Conservation (phyloP, 768 basidiomycete genomes). For the Fibroporia radiculosa region DNA sequence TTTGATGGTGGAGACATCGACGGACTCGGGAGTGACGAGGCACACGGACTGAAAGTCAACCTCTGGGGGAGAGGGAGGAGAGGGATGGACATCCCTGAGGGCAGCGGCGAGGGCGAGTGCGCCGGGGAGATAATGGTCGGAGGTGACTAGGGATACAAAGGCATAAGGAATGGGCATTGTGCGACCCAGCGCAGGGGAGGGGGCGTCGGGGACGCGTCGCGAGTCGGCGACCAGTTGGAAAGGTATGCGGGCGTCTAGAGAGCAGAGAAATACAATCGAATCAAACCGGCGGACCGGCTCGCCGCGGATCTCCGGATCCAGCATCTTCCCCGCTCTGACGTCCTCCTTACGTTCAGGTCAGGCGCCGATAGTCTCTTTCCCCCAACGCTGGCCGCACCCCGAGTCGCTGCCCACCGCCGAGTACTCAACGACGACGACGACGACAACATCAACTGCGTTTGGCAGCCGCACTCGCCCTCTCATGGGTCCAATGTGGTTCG, state of each 20-base stretch:
- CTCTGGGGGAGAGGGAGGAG: slow-evolving; percentile 47
- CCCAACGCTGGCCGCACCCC: neutral
- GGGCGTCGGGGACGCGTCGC: slow-evolving; percentile 14
- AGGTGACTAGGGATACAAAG: slow-evolving; percentile 89
- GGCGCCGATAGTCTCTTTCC: neutral
- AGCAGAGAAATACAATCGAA: neutral
- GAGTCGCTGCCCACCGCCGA: neutral
- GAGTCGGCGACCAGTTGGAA: slow-evolving; percentile 1
- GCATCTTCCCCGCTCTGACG: slow-evolving; percentile 1
- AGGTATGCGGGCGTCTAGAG: neutral
- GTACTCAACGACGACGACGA: neutral
- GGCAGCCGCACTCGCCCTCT: no score
- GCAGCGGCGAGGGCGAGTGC: slow-evolving; percentile 83
- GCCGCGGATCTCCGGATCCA: no score
- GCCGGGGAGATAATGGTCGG: slow-evolving; percentile 88
- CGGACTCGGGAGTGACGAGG: slow-evolving; percentile 89
- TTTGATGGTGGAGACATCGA: slow-evolving; percentile 77
- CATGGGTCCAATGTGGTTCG: no score
- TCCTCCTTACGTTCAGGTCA: neutral
- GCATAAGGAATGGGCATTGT: slow-evolving; percentile 65
- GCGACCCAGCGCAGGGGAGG: slow-evolving; percentile 12
- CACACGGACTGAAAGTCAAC: slow-evolving; percentile 78
- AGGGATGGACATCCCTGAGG: slow-evolving; percentile 69
- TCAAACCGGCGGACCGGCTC: no score
- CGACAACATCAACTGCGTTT: no score